Evolutionary conservation across 2,329 filamentous ascomycete genomes (phyloP).

Genomic region (Xylariaceae sp.): DNA sequence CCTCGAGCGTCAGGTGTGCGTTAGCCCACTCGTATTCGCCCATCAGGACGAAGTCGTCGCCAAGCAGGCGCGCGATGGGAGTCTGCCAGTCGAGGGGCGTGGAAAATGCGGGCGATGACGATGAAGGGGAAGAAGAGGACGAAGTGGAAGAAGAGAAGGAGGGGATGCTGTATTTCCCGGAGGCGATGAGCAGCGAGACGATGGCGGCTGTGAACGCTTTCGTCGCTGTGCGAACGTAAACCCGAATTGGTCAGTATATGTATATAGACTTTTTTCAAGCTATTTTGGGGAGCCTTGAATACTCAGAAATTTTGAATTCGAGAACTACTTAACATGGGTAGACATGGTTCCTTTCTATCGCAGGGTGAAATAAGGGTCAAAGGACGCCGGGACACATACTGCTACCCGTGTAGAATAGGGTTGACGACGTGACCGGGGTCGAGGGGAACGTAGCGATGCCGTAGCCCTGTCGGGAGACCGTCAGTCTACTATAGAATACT

Average conservation of each 20-base stretch:
- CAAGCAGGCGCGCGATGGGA: constrained; percentile 48
- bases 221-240: constrained; percentile 35
- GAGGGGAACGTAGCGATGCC: constrained; percentile 43
- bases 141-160: constrained; percentile 16
- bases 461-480: constrained; percentile 42
- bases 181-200: constrained; percentile 50
- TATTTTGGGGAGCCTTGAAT: not conserved
- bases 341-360: not conserved
- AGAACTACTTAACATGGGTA: too few species aligned
- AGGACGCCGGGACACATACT: constrained; percentile 23
- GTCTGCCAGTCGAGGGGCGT: constrained; percentile 48
- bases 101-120: not conserved
- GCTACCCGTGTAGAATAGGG: constrained; percentile 57
- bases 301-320: not conserved
- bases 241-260: not conserved
- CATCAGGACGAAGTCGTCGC: constrained; percentile 51
- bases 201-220: constrained; percentile 57
- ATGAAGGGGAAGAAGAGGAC: constrained; percentile 15
- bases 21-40: constrained; percentile 44
- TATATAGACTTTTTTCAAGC: not conserved
- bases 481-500: constrained; percentile 11
- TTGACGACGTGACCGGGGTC: constrained; percentile 46
- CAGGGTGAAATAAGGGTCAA: not conserved
- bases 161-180: constrained; percentile 39
- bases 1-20: constrained; percentile 53